Evolutionary conservation across 2,329 filamentous ascomycete species (phyloP), one percentile per base, ranked within the genome.

Genomic region (Calonectria crousiana): DNA sequence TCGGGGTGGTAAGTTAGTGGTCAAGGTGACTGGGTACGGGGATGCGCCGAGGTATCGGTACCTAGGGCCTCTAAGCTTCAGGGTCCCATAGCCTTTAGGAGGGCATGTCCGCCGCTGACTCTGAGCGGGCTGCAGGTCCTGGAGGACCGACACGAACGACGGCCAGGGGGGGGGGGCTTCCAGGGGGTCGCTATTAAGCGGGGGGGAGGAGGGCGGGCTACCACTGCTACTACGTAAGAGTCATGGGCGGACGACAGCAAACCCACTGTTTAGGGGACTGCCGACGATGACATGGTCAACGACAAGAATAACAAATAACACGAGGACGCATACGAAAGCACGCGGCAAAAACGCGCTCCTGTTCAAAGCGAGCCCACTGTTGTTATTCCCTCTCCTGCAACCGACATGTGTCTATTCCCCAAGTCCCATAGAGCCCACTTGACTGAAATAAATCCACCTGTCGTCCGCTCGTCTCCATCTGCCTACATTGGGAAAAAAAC

Each of bases 111-210:
- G 67, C 44, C 41, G 65, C 49, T 73, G 58, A 62, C 66, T 69
- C 51, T 58, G 38, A 52, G 41, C 56, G 23, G 47, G 26, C 67
- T 49, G 32, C 66, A 67, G n/a, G 51, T 72, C 44, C 56, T 60
- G 41, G 56, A 64, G 67, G 28, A 51, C 53, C 71, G 67, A 70
- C 71, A 73, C 71, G 71, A 73, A 73, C 71, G 67, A 53, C 60
- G 58, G 67, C 71, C 71, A 73, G 67, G 71, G 71, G 58, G 23
- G 53, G 71, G 71, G 60, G 23, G 56, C 28, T 36, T 28, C 51
- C 20, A 41, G 71, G 60, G 56, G 58, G 71, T 73, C 66, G 64
- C 64, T 51, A 30, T 69, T n/a, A 49, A 69, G 65, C 56, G 56
- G 64, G 30, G 64, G 65, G 49, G 49, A 30, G 56, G 32, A 47